phyloP scores from a whole-genome alignment of 2,329 filamentous ascomycete genomes.

The Alternaria angustiovoidea region DNA sequence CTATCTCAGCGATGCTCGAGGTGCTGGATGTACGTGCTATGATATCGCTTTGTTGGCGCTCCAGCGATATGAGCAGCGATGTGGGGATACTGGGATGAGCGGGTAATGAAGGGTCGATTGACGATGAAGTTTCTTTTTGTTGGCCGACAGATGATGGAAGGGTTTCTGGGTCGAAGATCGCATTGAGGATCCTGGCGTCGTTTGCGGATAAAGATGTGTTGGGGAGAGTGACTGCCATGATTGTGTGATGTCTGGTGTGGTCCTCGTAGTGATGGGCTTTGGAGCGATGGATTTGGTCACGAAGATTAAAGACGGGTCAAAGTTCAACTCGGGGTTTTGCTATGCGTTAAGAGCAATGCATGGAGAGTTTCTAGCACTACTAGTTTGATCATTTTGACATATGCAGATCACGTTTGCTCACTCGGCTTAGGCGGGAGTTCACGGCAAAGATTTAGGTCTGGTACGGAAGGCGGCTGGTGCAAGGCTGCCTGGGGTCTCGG shows the following conservation, averaged over 20 bases:
- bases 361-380: background rate
- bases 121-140: slow-evolving; percentile 52
- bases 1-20: slow-evolving; percentile 22
- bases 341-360: background rate
- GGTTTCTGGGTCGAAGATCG: slow-evolving; percentile 53
- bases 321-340: background rate
- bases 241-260: background rate
- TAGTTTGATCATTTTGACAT: background rate
- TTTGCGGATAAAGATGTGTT: slow-evolving; percentile 56
- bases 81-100: slow-evolving; percentile 52
- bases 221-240: slow-evolving; percentile 48
- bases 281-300: background rate
- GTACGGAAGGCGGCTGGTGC: background rate
- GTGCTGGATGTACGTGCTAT: slow-evolving; percentile 37
- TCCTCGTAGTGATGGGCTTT: background rate
- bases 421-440: slow-evolving; percentile 29
- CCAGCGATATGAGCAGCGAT: slow-evolving; percentile 49
- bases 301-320: background rate
- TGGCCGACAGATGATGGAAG: slow-evolving; percentile 60
- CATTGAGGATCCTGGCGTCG: slow-evolving; percentile 48
- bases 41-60: slow-evolving; percentile 57
- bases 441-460: slow-evolving; percentile 17
- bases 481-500: background rate
- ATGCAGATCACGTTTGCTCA: slow-evolving; percentile 10
- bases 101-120: slow-evolving; percentile 55